Percentiles rank a stretch among this genome's conserved stretches.
Conservation (phyloP, 2,329 filamentous ascomycete species). For the Cordyceps javanica region DNA sequence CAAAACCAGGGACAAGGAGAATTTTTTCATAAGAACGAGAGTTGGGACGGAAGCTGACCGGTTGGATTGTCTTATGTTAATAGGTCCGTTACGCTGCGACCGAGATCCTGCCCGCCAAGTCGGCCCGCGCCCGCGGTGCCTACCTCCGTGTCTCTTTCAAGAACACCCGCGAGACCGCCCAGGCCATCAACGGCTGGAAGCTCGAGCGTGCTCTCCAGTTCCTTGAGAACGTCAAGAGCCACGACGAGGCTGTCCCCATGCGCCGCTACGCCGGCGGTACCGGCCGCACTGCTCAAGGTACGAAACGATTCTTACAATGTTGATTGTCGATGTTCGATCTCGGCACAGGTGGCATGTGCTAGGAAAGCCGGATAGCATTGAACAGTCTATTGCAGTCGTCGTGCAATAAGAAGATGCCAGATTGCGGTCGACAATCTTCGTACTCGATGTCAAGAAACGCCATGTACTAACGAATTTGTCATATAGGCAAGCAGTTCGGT, state of each 20-base stretch:
- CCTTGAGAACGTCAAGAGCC: slow-evolving; percentile 96
- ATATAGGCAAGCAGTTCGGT: slow-evolving; percentile 96
- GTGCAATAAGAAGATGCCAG: background rate
- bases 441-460: background rate
- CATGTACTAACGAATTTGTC: slow-evolving; percentile 22
- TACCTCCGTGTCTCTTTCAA: slow-evolving; percentile 99
- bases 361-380: background rate
- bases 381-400: background rate
- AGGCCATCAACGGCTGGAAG: slow-evolving; percentile 99
- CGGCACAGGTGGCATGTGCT: background rate
- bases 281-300: slow-evolving; percentile 96
- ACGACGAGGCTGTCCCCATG: slow-evolving; percentile 98
- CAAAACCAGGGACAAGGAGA: background rate
- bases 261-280: slow-evolving; percentile 94
- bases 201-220: slow-evolving; percentile 89
- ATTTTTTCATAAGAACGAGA: background rate
- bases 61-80: slow-evolving; percentile 14
- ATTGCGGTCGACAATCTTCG: background rate
- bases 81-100: slow-evolving; percentile 96
- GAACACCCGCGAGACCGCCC: slow-evolving; percentile 99
- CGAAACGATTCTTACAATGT: slow-evolving; percentile 35
- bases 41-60: slow-evolving; percentile 16
- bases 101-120: slow-evolving; percentile 82
- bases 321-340: background rate
- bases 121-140: slow-evolving; percentile 94